A percentile compares a stretch with the other conserved stretches of the same genome.
Conservation (phyloP, 1,284 basidiomycete genomes). For the Papiliotrema flavescens region DNA sequence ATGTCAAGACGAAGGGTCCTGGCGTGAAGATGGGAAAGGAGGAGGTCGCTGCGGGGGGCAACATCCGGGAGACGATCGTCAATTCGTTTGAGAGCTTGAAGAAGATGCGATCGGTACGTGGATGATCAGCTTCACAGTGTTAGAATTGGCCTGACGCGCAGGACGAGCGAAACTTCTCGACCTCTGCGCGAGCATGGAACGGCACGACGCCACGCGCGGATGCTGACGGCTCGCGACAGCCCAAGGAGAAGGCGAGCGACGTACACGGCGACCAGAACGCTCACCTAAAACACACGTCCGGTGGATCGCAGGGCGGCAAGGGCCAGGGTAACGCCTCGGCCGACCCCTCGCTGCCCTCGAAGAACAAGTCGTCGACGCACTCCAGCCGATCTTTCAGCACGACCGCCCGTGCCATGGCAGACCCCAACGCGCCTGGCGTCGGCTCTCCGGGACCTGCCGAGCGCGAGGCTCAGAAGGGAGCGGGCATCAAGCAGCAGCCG, state of each 20-base stretch:
- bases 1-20: conserved; percentile 6
- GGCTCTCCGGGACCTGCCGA: background rate
- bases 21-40: conserved; percentile 30
- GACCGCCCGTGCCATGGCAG: background rate
- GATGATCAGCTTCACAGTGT: too few relatives aligned
- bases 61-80: conserved; percentile 13
- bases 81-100: conserved; percentile 17
- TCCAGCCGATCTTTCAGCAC: conserved; percentile 5
- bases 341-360: conserved; percentile 31
- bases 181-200: conserved; percentile 18
- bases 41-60: conserved; percentile 22
- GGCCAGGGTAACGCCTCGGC: conserved; percentile 35
- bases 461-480: background rate
- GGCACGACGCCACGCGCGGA: conserved; percentile 4
- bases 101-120: conserved; percentile 16
- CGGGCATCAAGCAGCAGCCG: background rate
- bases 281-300: conserved; percentile 34
- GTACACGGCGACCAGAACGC: conserved; percentile 39
- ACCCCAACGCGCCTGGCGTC: conserved; percentile 2
- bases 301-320: conserved; percentile 17
- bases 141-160: background rate
- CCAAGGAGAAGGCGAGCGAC: background rate
- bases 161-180: conserved; percentile 28
- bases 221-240: background rate
- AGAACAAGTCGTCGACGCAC: conserved; percentile 2